Evolutionary conservation across 2,329 filamentous ascomycete genomes (phyloP), one percentile per base, ranked within the genome.

Genomic region (Coleophoma cylindrospora): DNA sequence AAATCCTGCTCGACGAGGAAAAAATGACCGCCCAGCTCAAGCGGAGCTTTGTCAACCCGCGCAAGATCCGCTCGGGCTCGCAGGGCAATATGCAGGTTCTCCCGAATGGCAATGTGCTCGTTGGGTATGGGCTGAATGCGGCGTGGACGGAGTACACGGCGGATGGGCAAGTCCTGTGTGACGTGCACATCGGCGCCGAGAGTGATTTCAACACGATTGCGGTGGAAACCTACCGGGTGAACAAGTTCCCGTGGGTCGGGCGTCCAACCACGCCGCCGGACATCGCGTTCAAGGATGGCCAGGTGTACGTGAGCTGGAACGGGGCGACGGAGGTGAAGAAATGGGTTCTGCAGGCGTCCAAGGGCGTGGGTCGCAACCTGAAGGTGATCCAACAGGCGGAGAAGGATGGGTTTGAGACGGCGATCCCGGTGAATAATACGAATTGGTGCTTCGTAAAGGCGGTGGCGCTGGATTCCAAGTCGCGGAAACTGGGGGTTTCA

Each of bases 281-380:
- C 0, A 62, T 67, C 13, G 21, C 14, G 9, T 33, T 43, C 14
- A 7, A 32, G 10, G 33, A 46, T n/a, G 43, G 32, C 8, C 17
- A 27, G 21, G 12, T 64, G 3, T 81, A 75, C 59, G 74, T 79
- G 2, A 78, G 73, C 7, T 77, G 74, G 74, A 77, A 77, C 50
- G 74, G 74, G 4, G 74, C 74, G 36, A 77, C 73, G 0, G 70
- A 73, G 57, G 72, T 72, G 0, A 60, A 54, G 3, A 33, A 51
- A 2, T 77, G 79, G 79, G 32, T 21, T 12, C n/a, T 44, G 12
- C 41, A 44, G 12, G 27, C 27, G 9, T 27, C 27, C 27, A 27
- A 27, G 27, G 27, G 27, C 6, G 27, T 5, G 6, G 27, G 27
- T 27, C 27, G 27, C 27, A 27, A 27, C 27, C 27, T 27, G 6